These are phyloP conservation scores for Chrysoporthe austroafricana DNA, from an alignment of 2,329 filamentous ascomycete genomes.

Conservation along the genomic window DNA sequence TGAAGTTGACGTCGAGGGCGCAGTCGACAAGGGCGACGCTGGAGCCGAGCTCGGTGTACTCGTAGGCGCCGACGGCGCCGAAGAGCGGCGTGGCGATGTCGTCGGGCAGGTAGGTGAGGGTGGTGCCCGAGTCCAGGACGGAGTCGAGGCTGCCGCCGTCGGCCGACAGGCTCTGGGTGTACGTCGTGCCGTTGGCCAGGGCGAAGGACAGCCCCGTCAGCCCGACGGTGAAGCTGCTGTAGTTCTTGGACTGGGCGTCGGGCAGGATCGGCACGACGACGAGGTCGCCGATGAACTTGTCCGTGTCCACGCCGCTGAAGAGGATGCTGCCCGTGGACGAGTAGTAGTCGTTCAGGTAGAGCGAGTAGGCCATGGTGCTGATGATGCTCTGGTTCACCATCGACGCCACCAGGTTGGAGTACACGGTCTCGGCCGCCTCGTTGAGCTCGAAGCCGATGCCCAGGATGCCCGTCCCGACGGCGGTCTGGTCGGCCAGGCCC, in stretches of 20 bases:
- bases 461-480: slow-evolving; percentile 59
- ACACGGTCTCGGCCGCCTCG: slow-evolving; percentile 47
- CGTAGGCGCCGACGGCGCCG: slow-evolving; percentile 43
- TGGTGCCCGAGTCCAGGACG: slow-evolving; percentile 71
- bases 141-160: slow-evolving; percentile 46
- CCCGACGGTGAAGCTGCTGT: slow-evolving; percentile 46
- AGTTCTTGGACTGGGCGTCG: slow-evolving; percentile 45
- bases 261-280: slow-evolving; percentile 58
- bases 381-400: slow-evolving; percentile 67
- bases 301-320: slow-evolving; percentile 71
- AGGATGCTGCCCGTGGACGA: slow-evolving; percentile 65
- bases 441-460: slow-evolving; percentile 61
- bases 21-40: slow-evolving; percentile 48
- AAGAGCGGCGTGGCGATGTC: slow-evolving; percentile 47
- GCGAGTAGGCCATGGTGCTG: slow-evolving; percentile 66
- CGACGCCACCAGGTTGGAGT: slow-evolving; percentile 66
- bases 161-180: slow-evolving; percentile 38
- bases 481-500: slow-evolving; percentile 54
- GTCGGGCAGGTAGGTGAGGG: slow-evolving; percentile 65
- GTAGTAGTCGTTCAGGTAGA: slow-evolving; percentile 63
- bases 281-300: slow-evolving; percentile 65
- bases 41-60: slow-evolving; percentile 39
- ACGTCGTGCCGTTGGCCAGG: slow-evolving; percentile 41
- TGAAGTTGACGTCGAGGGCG: slow-evolving; percentile 43
- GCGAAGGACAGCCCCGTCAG: slow-evolving; percentile 45